Evolutionary conservation across 805 yeast species (phyloP), one percentile per base, ranked within the genome.

Genomic region (Candida coquimbonensis): DNA sequence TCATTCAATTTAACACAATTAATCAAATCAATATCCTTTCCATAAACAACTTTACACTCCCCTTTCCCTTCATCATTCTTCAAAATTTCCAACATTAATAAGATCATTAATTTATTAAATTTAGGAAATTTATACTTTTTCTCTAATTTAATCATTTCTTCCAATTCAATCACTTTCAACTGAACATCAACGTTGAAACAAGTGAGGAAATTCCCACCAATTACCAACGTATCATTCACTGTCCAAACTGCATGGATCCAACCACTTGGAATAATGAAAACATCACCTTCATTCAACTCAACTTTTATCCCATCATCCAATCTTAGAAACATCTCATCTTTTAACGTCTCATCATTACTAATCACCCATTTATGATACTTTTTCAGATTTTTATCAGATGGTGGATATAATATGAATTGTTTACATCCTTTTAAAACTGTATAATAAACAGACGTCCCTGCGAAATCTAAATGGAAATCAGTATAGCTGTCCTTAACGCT

Each of bases 241-340:
- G 96, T 88, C 56, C 79, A 79, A 0, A 89, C 97, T 0, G 93
- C 81, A 63, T 89, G 96, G 42, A 89, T 88, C 95, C 96, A 89
- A 0, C 96, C 96, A 37, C 93, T 80, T 4, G 97, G 96, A 17
- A 89, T 81, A 13, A 88, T 70, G 64, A 89, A 73, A 25, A 88
- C 70, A 56, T 89, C 96, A 1, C 95, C 95, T 1, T 77, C 64
- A 1, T 52, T 44, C 19, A 84, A 56, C 8, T 72, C 70, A 16
- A 81, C 79, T 43, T 75, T 74, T 42, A 79, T 66, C 17, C 88
- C 87, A 8, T 63, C 60, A 34, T 67, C 67, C 24, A 65, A 19
- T 2, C 40, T 43, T 4, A 45, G 24, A 17, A 45, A 45, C 17
- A 41, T 45, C 21, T 34, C 40, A 5, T 45, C 48, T 26, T 38